Percentiles rank a stretch among this genome's conserved stretches.
Conservation (phyloP, 306 rosid genomes). For the Abrus precatorius region DNA sequence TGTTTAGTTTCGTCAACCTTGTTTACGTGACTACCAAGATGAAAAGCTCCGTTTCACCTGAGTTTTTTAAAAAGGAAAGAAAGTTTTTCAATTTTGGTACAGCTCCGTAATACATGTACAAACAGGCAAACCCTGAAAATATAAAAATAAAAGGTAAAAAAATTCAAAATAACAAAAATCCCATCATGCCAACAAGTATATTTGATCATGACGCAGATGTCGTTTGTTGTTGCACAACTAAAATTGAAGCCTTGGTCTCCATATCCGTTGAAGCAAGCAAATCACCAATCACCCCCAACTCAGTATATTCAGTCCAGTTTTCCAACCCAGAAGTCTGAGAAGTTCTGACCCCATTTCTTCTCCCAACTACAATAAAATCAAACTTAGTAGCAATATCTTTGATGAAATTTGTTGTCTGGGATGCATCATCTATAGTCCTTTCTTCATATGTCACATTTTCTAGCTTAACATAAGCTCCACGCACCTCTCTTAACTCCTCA, state of each 20-base stretch:
- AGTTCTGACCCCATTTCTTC: slow-evolving; percentile 45
- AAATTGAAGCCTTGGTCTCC: slow-evolving; percentile 49
- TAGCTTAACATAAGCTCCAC: background rate
- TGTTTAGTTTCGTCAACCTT: too few species aligned
- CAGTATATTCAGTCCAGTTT: slow-evolving; percentile 67
- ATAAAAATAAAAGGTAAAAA: too few species aligned
- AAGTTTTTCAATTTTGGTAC: too few species aligned
- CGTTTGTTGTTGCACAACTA: slow-evolving; percentile 60
- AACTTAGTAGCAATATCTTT: slow-evolving; percentile 35
- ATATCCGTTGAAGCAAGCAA: slow-evolving; percentile 62
- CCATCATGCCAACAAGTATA: too few species aligned
- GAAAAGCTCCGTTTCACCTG: too few species aligned
- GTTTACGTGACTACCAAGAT: too few species aligned
- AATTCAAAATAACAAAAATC: background rate
- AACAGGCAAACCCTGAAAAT: too few species aligned
- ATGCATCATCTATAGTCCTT: slow-evolving; percentile 39
- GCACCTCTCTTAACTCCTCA: slow-evolving; percentile 46
- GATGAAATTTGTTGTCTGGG: slow-evolving; percentile 46
- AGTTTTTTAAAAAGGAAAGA: too few species aligned
- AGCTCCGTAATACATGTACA: too few species aligned
- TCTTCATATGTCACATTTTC: slow-evolving; percentile 50
- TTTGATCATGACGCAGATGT: background rate
- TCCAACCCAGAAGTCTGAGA: slow-evolving; percentile 56
- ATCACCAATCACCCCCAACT: slow-evolving; percentile 66
- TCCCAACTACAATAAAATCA: slow-evolving; percentile 67